Conservation (phyloP, 345 rosid genomes). For the Combretum micranthum region DNA sequence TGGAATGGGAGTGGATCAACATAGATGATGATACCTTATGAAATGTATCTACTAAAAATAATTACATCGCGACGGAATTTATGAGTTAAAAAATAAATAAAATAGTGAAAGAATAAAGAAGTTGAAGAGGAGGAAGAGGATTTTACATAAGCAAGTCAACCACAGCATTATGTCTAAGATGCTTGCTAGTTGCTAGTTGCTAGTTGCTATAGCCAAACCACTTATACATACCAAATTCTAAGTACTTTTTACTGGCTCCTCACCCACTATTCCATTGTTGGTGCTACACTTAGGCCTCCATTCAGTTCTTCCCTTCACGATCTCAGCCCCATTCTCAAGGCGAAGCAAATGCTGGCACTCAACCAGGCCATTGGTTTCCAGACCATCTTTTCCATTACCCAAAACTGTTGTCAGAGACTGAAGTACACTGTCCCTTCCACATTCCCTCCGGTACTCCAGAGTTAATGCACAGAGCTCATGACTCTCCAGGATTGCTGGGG, state of each 20-base stretch:
- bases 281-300: slow-evolving; percentile 68
- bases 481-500: slow-evolving; percentile 70
- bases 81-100: slow-evolving; percentile 11
- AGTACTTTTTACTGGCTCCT: slow-evolving; percentile 27
- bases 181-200: no score
- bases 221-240: slow-evolving; percentile 10
- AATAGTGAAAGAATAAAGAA: slow-evolving; percentile 13
- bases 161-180: no score
- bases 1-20: no score
- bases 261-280: slow-evolving; percentile 27
- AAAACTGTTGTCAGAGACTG: slow-evolving; percentile 83
- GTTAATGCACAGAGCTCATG: slow-evolving; percentile 76
- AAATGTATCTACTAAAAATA: background rate
- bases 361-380: slow-evolving; percentile 31
- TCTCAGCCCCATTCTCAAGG: slow-evolving; percentile 77
- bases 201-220: background rate
- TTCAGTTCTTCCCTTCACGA: slow-evolving; percentile 79
- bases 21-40: no score
- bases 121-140: slow-evolving; percentile 18
- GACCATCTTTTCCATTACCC: slow-evolving; percentile 25
- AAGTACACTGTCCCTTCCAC: slow-evolving; percentile 87
- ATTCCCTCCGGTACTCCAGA: slow-evolving; percentile 92
- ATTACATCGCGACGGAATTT: slow-evolving; percentile 25
- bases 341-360: slow-evolving; percentile 94
- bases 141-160: slow-evolving; percentile 20